Evolutionary conservation across 148 eudicot genomes (phyloP), one percentile per base, ranked within the genome.

Genomic region (Vaccinium myrtillus): DNA sequence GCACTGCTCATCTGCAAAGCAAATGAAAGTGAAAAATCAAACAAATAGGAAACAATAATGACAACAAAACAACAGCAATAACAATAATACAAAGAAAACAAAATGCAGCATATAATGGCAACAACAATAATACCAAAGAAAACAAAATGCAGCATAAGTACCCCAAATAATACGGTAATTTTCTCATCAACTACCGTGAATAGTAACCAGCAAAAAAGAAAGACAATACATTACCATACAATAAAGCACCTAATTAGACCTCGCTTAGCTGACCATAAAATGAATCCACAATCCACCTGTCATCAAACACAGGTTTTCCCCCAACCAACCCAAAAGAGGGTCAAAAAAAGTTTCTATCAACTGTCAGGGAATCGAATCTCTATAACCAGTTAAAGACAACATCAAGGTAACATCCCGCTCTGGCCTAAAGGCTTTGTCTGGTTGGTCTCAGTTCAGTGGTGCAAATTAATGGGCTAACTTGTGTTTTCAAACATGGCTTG

Each of bases 1-100:
- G 99, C 97, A 90, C 99, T 96, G 89, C 99, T 95, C 96, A 96
- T 96, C 99, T 96, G 90, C 69, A 89, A 53, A 65, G 78, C 9
- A 78, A 58, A 49, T 19, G 30, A 86, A 79, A 83, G 49, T 59
- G 50, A 83, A 80, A 32, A 23, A 39, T 86, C 75, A 89, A 77
- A 46, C 75, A 46, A 80, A 51, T 85, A 76, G 8, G 27, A 21
- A 19, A 18, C 55, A 8, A 19, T 21, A 43, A 65, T 13, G 39
- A 48, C 32, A 58, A 78, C 43, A 75, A 25, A 75, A 63, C 2
- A 85, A 79, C 48, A 56, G 12, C 16, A 25, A 43, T 1, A n/a
- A 48, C 9, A 11, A 80, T 58, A 81, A 59, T 25, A 59, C 9
- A 77, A 51, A 77, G 80, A 53, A 78, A 78, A 78, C 63, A 78